Base-by-base conservation (phyloP, 2,329 filamentous ascomycete genomes). In the Diaporthe helianthi region DNA sequence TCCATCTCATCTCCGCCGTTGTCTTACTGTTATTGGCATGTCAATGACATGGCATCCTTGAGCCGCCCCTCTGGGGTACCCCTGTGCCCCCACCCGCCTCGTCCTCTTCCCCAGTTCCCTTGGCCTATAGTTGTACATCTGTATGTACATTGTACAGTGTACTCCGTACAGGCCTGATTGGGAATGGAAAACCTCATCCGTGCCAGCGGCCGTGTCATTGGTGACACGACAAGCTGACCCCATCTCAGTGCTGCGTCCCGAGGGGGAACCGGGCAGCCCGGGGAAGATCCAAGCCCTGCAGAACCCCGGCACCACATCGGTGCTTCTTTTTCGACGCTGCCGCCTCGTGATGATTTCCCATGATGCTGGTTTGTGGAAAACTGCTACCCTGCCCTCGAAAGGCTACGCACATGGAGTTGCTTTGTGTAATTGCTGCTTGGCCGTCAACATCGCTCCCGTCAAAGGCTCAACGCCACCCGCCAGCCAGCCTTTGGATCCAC, bases 241-340 rank as follows among this genome's bases (percentile, higher is more conserved):
- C 44, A 38, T 53, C 49, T 49, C 31, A 12, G n/a, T 60, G 61
- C 44, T 47, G 58, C 58, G 58, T 63, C 44, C 58, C 58, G 58
- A n/a, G n/a, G n/a, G n/a, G n/a, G n/a, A n/a, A n/a, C n/a, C n/a
- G n/a, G n/a, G n/a, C n/a, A n/a, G n/a, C n/a, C n/a, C n/a, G 58
- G 44, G 6, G 13, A 19, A 63, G 36, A 36, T 5, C 36, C 13
- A 24, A 52, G 44, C 29, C n/a, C 24, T 63, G 29, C 52, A 51
- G 41, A 38, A 15, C 54, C 54, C 65, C 71, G 74, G 74, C 71
- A 71, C 67, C 71, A 73, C 71, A 73, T 75, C 74, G 74, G 73
- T 73, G 74, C 67, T 74, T 75, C 69, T 74, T 51, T 65, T 41
- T 73, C 68, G 69, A 52, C 8, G 65, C 55, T 65, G 41, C 58